Base-by-base conservation (phyloP, 352 stramenopile genomes). In the Globisporangium mamillatum region DNA sequence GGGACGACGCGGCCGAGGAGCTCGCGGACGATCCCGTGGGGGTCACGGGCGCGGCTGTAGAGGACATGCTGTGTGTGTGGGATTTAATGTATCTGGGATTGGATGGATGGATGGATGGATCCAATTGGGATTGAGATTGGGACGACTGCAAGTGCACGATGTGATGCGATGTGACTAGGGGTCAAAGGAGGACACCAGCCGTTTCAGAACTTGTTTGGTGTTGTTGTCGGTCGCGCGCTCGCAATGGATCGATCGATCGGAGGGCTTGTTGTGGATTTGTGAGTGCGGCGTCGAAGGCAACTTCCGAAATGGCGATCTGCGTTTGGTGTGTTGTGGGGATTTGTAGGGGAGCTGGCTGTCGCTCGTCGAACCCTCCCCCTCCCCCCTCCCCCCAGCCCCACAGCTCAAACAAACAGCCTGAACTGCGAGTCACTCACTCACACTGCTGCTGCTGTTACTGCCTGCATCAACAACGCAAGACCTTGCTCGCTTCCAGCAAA, bases 221-320 rank as follows among this genome's bases (percentile, higher is more conserved):
- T 52, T 55, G 66, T 58, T 36, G 52, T 63, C 50, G 34, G 29
- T 46, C 57, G 25, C 18, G 18, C 44, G 44, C 38, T 27, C 60
- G 60, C 61, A 56, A 70, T 67, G 32, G 41, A 41, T 34, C 29
- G 63, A 66, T 71, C 18, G 44, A 52, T 48, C 38, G 38, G 38
- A 20, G 36, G 36, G 41, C 41, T 50, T 52, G 52, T 67, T 41
- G 66, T 61, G 27, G 66, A 68, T 38, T 58, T 38, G 52, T 56
- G 57, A 36, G 44, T 82, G 78, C 70, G 61, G 68, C 75, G 70
- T 75, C 75, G 73, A 63, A 27, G 71, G 79, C 77, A 87, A 84
- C 75, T 84, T 87, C 68, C 70, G 66, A 76, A 87, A 87, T 87
- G 79, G 79, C 79, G 78, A 80, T 68, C 73, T 32, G 64, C 64